phyloP scores from a whole-genome alignment of 768 basidiomycete species.

The Rossbeevera mucosa region DNA sequence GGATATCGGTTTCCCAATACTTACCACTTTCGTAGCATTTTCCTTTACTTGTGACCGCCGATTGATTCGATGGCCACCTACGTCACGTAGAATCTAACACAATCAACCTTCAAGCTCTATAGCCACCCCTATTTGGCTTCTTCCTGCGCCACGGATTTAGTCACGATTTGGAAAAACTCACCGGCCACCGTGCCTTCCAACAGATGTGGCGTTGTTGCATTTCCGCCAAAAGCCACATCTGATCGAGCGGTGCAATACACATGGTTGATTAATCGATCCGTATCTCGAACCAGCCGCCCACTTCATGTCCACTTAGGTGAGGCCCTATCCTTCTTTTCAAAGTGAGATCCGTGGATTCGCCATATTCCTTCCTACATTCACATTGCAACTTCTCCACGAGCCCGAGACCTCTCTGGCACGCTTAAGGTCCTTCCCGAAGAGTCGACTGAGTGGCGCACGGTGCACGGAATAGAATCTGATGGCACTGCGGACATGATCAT shows the following conservation, averaged over 20 bases:
- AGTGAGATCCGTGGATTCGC: constrained; percentile 10
- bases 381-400: neutral
- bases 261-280: neutral
- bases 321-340: neutral
- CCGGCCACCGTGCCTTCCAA: neutral
- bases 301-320: neutral
- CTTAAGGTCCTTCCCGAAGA: neutral
- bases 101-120: neutral
- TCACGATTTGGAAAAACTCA: neutral
- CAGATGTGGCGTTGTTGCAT: constrained; percentile 2
- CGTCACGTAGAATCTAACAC: neutral
- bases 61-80: neutral
- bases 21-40: neutral
- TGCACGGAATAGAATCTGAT: neutral
- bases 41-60: neutral
- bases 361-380: neutral
- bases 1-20: neutral
- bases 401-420: constrained; percentile 6
- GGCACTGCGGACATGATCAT: neutral
- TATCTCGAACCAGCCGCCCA: neutral
- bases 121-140: neutral
- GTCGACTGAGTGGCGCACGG: constrained; percentile 1
- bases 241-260: constrained; percentile 6
- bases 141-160: neutral
- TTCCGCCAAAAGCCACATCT: constrained; percentile 2